Percentiles rank a stretch among this genome's conserved stretches.
These are phyloP conservation scores for Leccinum uliginosum DNA, from an alignment of 768 basidiomycete species.

Conservation along the genomic window DNA sequence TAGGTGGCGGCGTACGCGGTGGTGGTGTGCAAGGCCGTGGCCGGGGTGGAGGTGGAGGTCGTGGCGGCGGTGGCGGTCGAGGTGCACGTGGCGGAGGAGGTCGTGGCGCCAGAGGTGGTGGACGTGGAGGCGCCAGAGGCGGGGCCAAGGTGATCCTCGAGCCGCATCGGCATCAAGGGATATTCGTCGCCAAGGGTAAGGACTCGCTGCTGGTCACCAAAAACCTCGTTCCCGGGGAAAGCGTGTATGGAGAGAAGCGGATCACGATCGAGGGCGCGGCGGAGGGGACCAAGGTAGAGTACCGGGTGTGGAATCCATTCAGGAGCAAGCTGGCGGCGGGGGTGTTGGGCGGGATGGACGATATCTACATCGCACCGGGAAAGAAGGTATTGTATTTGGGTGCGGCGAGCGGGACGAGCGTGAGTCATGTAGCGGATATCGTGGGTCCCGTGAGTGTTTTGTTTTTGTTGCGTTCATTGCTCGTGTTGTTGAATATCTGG, in stretches of 20 bases:
- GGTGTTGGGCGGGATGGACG: slow-evolving; percentile 90
- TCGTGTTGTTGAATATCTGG: slow-evolving; percentile 5
- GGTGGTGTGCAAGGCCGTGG: slow-evolving; percentile 28
- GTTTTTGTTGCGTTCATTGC: background rate
- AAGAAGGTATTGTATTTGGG: slow-evolving; percentile 97
- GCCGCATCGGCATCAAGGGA: slow-evolving; percentile 89
- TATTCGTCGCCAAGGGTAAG: slow-evolving; percentile 98
- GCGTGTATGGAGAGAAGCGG: slow-evolving; percentile 98
- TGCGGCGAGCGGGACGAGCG: slow-evolving; percentile 96
- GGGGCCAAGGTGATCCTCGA: slow-evolving; percentile 89
- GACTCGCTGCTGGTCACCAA: slow-evolving; percentile 96
- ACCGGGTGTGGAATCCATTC: slow-evolving; percentile 99
- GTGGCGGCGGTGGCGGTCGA: slow-evolving; percentile 43
- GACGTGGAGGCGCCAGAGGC: slow-evolving; percentile 69
- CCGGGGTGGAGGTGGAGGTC: slow-evolving; percentile 34
- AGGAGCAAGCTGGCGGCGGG: slow-evolving; percentile 95
- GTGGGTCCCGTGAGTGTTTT: slow-evolving; percentile 78
- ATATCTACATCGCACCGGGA: slow-evolving; percentile 90
- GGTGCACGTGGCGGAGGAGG: slow-evolving; percentile 41
- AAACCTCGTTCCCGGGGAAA: slow-evolving; percentile 96
- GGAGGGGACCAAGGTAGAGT: slow-evolving; percentile 87
- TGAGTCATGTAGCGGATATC: slow-evolving; percentile 98
- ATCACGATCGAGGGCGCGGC: slow-evolving; percentile 77
- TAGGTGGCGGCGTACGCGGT: slow-evolving; percentile 15
- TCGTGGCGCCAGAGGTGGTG: slow-evolving; percentile 54